phyloP scores from a whole-genome alignment of 305 asterid species.

The Rubia tinctorum region DNA sequence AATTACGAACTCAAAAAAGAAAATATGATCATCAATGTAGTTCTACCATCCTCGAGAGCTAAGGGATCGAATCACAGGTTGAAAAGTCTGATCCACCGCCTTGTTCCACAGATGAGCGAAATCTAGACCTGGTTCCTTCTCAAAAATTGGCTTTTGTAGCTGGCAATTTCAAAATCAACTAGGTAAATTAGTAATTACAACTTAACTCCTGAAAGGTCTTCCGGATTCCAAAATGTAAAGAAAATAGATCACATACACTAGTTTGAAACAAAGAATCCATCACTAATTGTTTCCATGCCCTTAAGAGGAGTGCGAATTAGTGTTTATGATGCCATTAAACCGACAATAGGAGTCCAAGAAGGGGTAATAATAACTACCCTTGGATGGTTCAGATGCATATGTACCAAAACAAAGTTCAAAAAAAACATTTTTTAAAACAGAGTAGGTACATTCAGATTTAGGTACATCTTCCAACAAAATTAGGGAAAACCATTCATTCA shows the following conservation, averaged over 20 bases:
- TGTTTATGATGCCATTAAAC: not conserved
- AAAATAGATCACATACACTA: not conserved
- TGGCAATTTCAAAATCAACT: slow-evolving; percentile 30
- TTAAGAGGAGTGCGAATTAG: not conserved
- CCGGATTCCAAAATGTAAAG: not conserved
- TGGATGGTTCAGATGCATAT: not conserved
- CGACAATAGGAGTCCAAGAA: not conserved
- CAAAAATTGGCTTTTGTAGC: slow-evolving; percentile 52
- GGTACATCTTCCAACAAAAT: not conserved
- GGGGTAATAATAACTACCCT: not conserved
- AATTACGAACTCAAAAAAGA: slow-evolving; percentile 19
- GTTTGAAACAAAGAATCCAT: not conserved
- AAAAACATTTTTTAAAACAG: not conserved
- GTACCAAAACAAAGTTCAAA: not conserved
- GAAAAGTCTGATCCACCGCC: slow-evolving; percentile 72
- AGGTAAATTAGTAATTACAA: not conserved
- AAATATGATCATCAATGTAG: slow-evolving; percentile 7
- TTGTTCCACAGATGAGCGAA: slow-evolving; percentile 82
- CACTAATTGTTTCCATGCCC: not conserved
- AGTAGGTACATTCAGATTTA: not conserved
- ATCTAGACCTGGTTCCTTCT: slow-evolving; percentile 48
- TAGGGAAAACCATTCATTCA: not conserved
- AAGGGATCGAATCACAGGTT: slow-evolving; percentile 59
- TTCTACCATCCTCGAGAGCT: slow-evolving; percentile 92
- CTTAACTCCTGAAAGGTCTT: not conserved